phyloP scores from a whole-genome alignment of 2,329 filamentous ascomycete genomes.

The Thermochaetoides dissita region DNA sequence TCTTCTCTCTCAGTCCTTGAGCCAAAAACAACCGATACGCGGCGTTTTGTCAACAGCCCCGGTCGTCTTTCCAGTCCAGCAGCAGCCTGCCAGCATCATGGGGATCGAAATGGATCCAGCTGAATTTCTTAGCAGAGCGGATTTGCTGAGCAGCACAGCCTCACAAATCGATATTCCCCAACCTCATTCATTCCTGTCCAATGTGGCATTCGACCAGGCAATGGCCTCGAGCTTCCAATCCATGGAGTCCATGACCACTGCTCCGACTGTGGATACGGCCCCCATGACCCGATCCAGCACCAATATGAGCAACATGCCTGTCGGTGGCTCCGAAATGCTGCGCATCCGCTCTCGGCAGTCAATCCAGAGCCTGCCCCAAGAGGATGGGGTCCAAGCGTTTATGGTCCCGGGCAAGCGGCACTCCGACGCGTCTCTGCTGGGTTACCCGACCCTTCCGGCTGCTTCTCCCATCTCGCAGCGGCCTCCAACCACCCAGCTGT shows the following conservation, averaged over 20 bases:
- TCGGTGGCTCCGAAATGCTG: conserved; percentile 22
- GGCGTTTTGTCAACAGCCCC: no score
- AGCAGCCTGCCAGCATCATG: conserved; percentile 1
- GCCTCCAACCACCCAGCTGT: no score
- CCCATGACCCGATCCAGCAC: conserved; percentile 29
- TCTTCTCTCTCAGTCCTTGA: no score
- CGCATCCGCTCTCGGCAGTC: conserved; percentile 27
- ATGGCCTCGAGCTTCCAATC: conserved; percentile 20
- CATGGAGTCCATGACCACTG: conserved; percentile 26
- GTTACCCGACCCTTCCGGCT: no score
- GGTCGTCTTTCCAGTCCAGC: conserved; percentile 2
- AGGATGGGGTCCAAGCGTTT: no score
- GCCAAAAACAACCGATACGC: no score
- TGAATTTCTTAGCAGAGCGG: conserved; percentile 12
- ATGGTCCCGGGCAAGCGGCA: conserved; percentile 17
- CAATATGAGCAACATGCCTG: conserved; percentile 16
- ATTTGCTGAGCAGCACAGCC: neutral
- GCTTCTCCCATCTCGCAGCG: no score
- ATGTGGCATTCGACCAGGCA: conserved; percentile 6
- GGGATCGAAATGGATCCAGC: conserved; percentile 13
- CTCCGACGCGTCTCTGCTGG: conserved; percentile 14
- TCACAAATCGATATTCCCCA: conserved; percentile 13
- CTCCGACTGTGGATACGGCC: conserved; percentile 22
- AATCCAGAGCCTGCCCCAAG: no score
- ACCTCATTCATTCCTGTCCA: conserved; percentile 2